These are phyloP conservation scores for Ziziphus jujuba DNA, from an alignment of 306 rosid species.

Conservation along the genomic window DNA sequence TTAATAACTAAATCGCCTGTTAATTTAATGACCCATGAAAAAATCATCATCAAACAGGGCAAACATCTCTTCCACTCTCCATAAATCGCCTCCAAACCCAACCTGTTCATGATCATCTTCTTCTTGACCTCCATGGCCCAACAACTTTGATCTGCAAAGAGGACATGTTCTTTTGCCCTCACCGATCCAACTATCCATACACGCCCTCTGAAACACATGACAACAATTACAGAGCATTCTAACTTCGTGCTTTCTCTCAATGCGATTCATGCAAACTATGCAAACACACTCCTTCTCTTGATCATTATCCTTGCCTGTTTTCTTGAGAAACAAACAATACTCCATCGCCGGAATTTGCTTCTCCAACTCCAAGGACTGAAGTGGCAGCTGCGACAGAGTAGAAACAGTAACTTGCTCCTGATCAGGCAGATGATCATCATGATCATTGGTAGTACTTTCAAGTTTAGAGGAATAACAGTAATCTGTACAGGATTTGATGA, in stretches of 20 bases:
- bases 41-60: constrained; percentile 23
- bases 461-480: too few species aligned
- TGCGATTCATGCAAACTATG: constrained; percentile 24
- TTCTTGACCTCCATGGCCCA: background rate
- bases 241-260: constrained; percentile 14
- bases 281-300: background rate
- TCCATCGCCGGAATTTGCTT: constrained; percentile 5
- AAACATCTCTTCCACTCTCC: constrained; percentile 27
- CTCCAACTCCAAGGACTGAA: background rate
- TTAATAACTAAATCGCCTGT: too few species aligned
- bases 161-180: constrained; percentile 29
- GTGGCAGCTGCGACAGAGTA: too few species aligned
- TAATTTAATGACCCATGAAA: background rate
- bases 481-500: too few species aligned
- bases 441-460: too few species aligned
- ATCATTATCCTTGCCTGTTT: background rate
- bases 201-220: constrained; percentile 34
- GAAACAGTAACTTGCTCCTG: too few species aligned
- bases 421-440: too few species aligned
- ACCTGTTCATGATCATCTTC: background rate
- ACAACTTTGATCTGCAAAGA: constrained; percentile 29
- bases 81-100: constrained; percentile 2
- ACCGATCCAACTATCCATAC: constrained; percentile 35
- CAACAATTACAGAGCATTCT: constrained; percentile 27
- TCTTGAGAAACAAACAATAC: background rate